Base-by-base conservation (phyloP, 495 filamentous ascomycete species). In the Neurospora sp. region DNA sequence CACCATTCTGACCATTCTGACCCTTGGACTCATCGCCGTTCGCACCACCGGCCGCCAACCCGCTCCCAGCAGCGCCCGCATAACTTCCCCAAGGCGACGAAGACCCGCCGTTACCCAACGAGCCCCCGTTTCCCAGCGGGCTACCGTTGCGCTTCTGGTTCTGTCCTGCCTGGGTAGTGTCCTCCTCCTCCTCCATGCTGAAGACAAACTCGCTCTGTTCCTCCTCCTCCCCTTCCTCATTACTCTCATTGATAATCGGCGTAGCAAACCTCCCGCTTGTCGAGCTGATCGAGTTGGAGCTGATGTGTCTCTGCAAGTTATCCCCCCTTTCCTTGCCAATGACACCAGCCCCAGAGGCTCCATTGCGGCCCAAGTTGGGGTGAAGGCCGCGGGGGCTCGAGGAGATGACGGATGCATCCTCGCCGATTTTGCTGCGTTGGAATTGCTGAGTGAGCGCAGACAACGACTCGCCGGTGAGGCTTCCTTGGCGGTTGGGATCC, bases 121-220 rank as follows among this genome's bases (percentile, higher is more conserved):
- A 78, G 72, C 78, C 79, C 4, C 77, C 75, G 42, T 77, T 80
- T 12, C 80, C 83, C 5, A 78, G 69, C 23, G 73, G 72, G 16
- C 80, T 78, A 8, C 85, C 79, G 78, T 86, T 86, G 69, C 79
- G 74, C 20, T 82, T 81, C 18, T 82, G 76, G 69, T 80, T 81
- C 38, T 88, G 83, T 16, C 54, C 54, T 14, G 6, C 54, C 14
- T 66, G 54, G 54, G 27, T 18, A 4, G 80, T 79, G 1, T 89
- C 89, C 69, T 89, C 89, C 73, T 92, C 91, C 72, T 92, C 92
- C 76, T 93, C 92, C 91, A 94, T 93, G 41, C 86, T 89, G 74
- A 94, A 94, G n/a, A 94, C 91, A 70, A 92, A 86, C 37, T 92
- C 89, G 23, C 87, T 83, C 71, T 92, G 89, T 76, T 94, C 92